Evolutionary conservation across 139 green algal species (phyloP).

Genomic region (Coelastrella sp.): DNA sequence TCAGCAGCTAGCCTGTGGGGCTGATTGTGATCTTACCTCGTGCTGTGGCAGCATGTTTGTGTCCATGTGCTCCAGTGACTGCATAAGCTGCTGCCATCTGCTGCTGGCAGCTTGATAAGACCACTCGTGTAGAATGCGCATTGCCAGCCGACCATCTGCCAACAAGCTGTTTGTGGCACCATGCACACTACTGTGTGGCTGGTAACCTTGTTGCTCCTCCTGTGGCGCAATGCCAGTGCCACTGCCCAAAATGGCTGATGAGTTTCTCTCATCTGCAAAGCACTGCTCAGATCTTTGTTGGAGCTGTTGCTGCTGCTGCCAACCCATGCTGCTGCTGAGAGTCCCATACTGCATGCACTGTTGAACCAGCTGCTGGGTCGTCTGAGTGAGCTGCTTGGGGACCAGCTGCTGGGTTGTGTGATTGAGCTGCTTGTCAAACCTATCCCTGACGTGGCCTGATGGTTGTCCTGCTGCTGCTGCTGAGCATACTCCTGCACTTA

Average conservation of each 20-base stretch:
- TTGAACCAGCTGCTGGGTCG: neutral
- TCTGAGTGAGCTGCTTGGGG: neutral
- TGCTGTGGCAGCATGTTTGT: neutral
- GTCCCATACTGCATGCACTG: neutral
- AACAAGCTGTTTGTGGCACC: neutral
- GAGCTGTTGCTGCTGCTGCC: conserved; percentile 4
- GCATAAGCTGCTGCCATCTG: neutral
- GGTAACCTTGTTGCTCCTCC: neutral
- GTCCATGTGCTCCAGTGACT: neutral
- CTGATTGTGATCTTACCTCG: neutral
- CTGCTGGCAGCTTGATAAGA: neutral
- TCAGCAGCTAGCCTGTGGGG: neutral
- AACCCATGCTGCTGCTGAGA: neutral
- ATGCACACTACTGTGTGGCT: neutral
- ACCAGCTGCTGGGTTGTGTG: too few species aligned
- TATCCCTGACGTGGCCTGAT: neutral
- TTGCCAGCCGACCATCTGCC: neutral
- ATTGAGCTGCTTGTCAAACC: neutral
- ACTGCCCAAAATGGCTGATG: neutral
- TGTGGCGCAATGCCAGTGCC: neutral
- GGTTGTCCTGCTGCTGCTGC: neutral
- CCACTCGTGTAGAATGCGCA: neutral
- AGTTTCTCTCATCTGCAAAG: neutral
- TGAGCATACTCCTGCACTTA: neutral
- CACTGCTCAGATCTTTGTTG: neutral